Conservation (phyloP, 345 rosid species). For the Eutrema heterophyllum region DNA sequence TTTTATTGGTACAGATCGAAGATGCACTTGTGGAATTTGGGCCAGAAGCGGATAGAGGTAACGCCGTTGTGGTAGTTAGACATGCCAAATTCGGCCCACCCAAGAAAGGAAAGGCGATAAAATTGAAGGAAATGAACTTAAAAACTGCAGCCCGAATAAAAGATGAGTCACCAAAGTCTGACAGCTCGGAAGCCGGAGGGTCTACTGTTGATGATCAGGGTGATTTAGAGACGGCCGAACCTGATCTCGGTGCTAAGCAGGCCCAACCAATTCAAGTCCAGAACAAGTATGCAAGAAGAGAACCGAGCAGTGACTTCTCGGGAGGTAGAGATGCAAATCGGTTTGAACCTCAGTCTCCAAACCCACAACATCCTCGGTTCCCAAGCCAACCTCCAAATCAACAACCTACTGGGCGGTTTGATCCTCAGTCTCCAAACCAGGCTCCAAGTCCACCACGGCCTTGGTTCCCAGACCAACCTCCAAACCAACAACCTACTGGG, state of each 20-base stretch:
- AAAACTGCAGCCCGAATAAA: conserved; percentile 20
- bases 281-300: conserved; percentile 48
- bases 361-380: conserved; percentile 22
- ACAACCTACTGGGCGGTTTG: conserved; percentile 26
- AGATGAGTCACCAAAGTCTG: conserved; percentile 14
- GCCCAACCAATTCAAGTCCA: conserved; percentile 3
- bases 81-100: conserved; percentile 67
- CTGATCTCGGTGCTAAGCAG: neutral
- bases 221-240: conserved; percentile 2
- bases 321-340: conserved; percentile 19
- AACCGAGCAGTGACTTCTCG: conserved; percentile 33
- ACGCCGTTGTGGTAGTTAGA: conserved; percentile 62
- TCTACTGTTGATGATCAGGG: conserved; percentile 20
- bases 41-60: conserved; percentile 51
- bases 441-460: conserved; percentile 6
- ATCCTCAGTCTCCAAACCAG: conserved; percentile 26
- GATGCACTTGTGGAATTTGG: conserved; percentile 70
- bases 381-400: conserved; percentile 18
- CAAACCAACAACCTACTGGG: conserved; percentile 17
- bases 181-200: neutral
- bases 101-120: conserved; percentile 59
- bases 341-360: conserved; percentile 24
- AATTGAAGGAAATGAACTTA: conserved; percentile 30
- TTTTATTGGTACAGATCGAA: conserved; percentile 45
- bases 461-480: conserved; percentile 17